Conservation (phyloP, 352 stramenopile species). For the Plasmopara viticola region DNA sequence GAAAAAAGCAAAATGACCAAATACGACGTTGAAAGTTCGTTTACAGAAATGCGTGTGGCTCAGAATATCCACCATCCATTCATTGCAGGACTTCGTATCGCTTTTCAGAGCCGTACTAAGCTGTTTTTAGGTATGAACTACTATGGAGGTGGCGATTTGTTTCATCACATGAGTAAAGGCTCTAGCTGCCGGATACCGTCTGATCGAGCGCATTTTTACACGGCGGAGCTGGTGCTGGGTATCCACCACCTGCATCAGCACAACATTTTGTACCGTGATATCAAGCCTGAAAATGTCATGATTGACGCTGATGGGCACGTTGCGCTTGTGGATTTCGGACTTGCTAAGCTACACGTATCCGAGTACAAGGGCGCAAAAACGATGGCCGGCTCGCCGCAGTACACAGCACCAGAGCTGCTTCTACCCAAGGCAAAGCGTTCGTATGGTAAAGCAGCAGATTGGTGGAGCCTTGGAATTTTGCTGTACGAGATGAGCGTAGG, state of each 20-base stretch:
- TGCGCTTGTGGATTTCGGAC: slow-evolving; percentile 92
- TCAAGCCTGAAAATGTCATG: slow-evolving; percentile 96
- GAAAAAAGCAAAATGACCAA: slow-evolving; percentile 88
- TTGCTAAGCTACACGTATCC: slow-evolving; percentile 90
- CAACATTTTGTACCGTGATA: slow-evolving; percentile 95
- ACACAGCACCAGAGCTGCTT: slow-evolving; percentile 79
- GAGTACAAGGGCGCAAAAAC: slow-evolving; percentile 86
- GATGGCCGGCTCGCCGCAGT: slow-evolving; percentile 84
- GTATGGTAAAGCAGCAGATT: slow-evolving; percentile 84
- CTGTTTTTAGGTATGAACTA: slow-evolving; percentile 87
- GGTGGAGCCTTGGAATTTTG: slow-evolving; percentile 88
- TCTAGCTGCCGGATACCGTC: slow-evolving; percentile 79
- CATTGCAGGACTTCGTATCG: slow-evolving; percentile 77
- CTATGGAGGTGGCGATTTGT: slow-evolving; percentile 79
- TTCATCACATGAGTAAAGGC: slow-evolving; percentile 88
- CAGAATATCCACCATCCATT: slow-evolving; percentile 88
- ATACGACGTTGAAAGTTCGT: slow-evolving; percentile 85
- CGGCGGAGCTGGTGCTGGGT: slow-evolving; percentile 88
- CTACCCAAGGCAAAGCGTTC: slow-evolving; percentile 81
- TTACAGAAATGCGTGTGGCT: slow-evolving; percentile 85
- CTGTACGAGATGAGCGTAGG: slow-evolving; percentile 92
- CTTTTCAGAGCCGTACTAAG: slow-evolving; percentile 84
- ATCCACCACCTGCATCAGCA: slow-evolving; percentile 92
- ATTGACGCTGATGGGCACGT: slow-evolving; percentile 94
- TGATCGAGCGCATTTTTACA: slow-evolving; percentile 88